Conservation (phyloP, 1,284 basidiomycete species). For the Moniliella sp. region DNA sequence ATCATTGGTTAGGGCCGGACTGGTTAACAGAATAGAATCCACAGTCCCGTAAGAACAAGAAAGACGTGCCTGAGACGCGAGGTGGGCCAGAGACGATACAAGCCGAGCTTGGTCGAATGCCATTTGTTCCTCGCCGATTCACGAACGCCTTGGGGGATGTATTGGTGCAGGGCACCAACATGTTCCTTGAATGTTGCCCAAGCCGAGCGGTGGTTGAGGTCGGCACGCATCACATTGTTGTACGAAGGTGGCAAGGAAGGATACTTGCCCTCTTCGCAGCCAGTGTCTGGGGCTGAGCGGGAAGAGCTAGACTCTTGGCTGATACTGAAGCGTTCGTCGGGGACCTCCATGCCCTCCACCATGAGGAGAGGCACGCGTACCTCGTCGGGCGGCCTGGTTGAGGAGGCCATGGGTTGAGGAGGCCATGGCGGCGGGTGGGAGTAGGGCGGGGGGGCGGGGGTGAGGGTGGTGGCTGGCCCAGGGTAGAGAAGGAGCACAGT, state of each 20-base stretch:
- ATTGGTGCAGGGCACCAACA: not conserved
- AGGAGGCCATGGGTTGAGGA: too few species aligned
- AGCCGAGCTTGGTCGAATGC: not conserved
- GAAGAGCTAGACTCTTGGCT: too few species aligned
- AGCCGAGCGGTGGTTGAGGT: not conserved
- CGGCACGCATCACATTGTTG: not conserved
- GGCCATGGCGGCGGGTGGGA: too few species aligned
- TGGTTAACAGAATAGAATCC: not conserved
- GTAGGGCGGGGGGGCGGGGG: too few species aligned
- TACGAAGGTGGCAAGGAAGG: not conserved
- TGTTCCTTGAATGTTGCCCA: not conserved
- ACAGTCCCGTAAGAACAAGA: not conserved
- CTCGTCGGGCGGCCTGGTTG: too few species aligned
- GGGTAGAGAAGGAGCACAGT: too few species aligned
- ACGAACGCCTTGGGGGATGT: not conserved
- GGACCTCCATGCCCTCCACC: too few species aligned
- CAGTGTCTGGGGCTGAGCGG: too few species aligned
- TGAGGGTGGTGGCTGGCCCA: too few species aligned
- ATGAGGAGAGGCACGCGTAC: too few species aligned
- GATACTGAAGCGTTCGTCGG: too few species aligned
- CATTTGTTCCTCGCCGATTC: not conserved
- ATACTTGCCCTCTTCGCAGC: not conserved
- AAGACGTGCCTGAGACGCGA: not conserved
- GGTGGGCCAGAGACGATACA: not conserved
- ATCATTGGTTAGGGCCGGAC: not conserved